Evolutionary conservation across 2,329 filamentous ascomycete genomes (phyloP), one percentile per base, ranked within the genome.

Genomic region (Fusarium piperis): DNA sequence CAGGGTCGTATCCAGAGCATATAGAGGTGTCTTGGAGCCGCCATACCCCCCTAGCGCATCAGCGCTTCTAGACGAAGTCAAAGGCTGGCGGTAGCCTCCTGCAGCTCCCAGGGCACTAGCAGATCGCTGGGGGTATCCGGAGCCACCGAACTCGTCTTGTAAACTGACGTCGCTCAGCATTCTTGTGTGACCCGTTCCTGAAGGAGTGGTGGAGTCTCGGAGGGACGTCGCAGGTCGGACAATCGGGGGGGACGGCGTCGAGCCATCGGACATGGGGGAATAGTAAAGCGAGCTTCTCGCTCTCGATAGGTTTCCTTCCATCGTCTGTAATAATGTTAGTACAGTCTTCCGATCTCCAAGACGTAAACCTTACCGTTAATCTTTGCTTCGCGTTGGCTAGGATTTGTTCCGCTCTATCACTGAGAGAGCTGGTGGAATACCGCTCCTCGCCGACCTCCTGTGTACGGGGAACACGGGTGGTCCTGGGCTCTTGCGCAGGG

Each of bases 321-420:
- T 97, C 33, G 93, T 93, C 94, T 97, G 79, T 23, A 56, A 61
- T 38, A 32, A 32, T 32, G 46, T 76, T 62, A 74, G 73, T 60
- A 62, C 33, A 59, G 20, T n/a, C 35, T 28, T 16, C 33, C 38
- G 33, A n/a, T 39, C 41, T 33, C 26, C 26, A 33, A 12, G 46
- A 15, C 33, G 15, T 9, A 36, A 30, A 38, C 82, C 93, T 80
- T 86, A 97, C 94, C 78, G 93, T 96, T 68, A 98, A 85, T 74
- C 94, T 88, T 79, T 91, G 92, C 83, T 98, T 98, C 33, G 95
- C 95, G 81, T 97, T 97, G 62, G 94, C 94, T 62, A 98, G 86
- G 78, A 98, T 98, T 77, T 95, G 87, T 79, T 98, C 95, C 2
- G 95, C 95, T 75, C 94, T 90, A 73, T 92, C 91, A 79, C 94